These are phyloP conservation scores for Melastoma malabathricum DNA, from an alignment of 345 rosid species.

Conservation along the genomic window DNA sequence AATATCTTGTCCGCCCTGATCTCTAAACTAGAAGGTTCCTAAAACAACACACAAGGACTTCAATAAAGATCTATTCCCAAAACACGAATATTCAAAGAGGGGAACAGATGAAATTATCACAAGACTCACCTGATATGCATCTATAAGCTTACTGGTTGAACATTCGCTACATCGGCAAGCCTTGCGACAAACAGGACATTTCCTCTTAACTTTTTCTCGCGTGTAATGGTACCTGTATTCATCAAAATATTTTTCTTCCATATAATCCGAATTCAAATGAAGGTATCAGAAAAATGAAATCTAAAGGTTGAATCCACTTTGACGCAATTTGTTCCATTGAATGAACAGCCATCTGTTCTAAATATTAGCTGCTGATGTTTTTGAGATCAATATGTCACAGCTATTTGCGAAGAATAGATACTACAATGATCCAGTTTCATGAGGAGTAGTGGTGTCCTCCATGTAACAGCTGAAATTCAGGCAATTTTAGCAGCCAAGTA, in stretches of 20 bases:
- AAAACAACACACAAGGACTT: constrained; percentile 17
- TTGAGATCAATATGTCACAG: no score
- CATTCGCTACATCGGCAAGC: constrained; percentile 75
- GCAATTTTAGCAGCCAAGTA: no score
- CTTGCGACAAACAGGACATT: constrained; percentile 80
- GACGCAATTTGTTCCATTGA: no score
- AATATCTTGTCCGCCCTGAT: constrained; percentile 54
- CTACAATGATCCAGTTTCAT: no score
- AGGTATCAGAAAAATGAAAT: background rate
- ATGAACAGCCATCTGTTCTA: no score
- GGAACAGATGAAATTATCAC: constrained; percentile 10
- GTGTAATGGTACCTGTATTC: constrained; percentile 41
- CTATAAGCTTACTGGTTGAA: constrained; percentile 37
- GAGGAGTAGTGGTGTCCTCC: no score
- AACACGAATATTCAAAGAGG: constrained; percentile 6
- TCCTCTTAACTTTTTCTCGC: constrained; percentile 63
- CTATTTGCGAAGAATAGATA: no score
- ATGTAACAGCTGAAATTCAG: no score
- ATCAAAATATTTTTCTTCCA: constrained; percentile 8
- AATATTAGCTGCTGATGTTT: no score
- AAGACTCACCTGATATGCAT: constrained; percentile 65
- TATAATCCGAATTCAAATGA: background rate
- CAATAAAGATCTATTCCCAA: constrained; percentile 5
- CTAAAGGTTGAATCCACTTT: no score
- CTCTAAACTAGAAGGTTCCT: constrained; percentile 44